Base-by-base conservation (phyloP, 2,329 filamentous ascomycete species). In the Orbilia brochopaga region DNA sequence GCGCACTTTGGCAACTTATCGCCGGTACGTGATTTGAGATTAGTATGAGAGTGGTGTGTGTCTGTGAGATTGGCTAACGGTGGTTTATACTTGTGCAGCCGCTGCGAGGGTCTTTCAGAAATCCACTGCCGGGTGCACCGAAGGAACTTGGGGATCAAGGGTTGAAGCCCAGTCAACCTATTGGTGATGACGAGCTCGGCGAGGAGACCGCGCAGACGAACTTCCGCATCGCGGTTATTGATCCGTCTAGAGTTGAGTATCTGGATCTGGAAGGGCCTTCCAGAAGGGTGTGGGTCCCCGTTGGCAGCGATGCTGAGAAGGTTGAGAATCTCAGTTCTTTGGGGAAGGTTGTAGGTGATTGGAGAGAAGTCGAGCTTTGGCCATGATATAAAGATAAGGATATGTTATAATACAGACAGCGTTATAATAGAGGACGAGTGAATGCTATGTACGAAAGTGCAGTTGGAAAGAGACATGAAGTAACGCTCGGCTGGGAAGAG, bases 1-100 rank as follows among this genome's bases (percentile, higher is more conserved):
- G 90, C 86, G 54, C 90, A 93, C 78, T 97, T 97, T 85, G 93
- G 92, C 21, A 97, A 96, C 79, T 81, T 94, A 75, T 89, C 86
- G 75, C 92, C 93, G 5, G 81, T 48, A 21, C 23, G 23, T 51
- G 46, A 19, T 51, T 51, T 17, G n/a, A n/a, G n/a, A n/a, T n/a
- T n/a, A n/a, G n/a, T n/a, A n/a, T n/a, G n/a, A n/a, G n/a, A n/a
- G n/a, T n/a, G n/a, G n/a, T n/a, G n/a, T n/a, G n/a, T n/a, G n/a
- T n/a, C n/a, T n/a, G n/a, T n/a, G n/a, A n/a, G n/a, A n/a, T n/a
- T n/a, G n/a, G 46, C 17, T 51, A 13, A 51, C 46, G 8, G 27
- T 4, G 21, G 23, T 51, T 2, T 23, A 3, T n/a, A 3, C 3
- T 21, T 15, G 4, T 30, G 21, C 24, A 53, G 50, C 83, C 0